A percentile compares a stretch with the other conserved stretches of the same genome.
Evolutionary conservation across 192 early-diverging fungal genomes (phyloP).

Genomic region (Backusella sp.): DNA sequence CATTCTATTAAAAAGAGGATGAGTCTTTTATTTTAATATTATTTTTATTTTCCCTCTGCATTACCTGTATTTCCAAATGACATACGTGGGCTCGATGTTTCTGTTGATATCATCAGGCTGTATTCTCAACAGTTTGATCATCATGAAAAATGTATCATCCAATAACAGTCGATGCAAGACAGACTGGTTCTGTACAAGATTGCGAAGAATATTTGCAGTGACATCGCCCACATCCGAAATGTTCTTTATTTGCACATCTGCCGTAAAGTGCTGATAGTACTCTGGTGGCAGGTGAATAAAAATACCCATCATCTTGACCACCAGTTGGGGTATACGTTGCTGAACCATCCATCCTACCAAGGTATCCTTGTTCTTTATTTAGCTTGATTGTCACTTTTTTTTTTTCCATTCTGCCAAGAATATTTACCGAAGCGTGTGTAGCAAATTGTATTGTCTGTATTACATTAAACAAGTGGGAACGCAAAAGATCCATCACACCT

Average conservation of each 20-base stretch:
- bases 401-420: neutral
- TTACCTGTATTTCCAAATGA: slow-evolving; percentile 37
- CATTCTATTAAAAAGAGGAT: neutral
- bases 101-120: slow-evolving; percentile 13
- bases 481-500: slow-evolving; percentile 31
- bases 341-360: slow-evolving; percentile 31
- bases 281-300: slow-evolving; percentile 34
- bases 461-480: slow-evolving; percentile 36
- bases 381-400: neutral
- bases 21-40: too few species aligned
- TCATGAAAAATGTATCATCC: slow-evolving; percentile 36
- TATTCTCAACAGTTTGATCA: slow-evolving; percentile 30
- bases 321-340: slow-evolving; percentile 37
- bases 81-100: neutral
- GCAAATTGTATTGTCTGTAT: slow-evolving; percentile 43
- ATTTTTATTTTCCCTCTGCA: neutral
- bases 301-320: slow-evolving; percentile 34
- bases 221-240: slow-evolving; percentile 24
- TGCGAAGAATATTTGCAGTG: slow-evolving; percentile 27
- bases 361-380: slow-evolving; percentile 12
- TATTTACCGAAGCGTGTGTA: slow-evolving; percentile 48
- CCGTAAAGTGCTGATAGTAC: slow-evolving; percentile 1
- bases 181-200: slow-evolving; percentile 28
- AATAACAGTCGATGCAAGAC: slow-evolving; percentile 25
- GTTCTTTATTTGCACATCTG: slow-evolving; percentile 15